Conservation (phyloP, 805 yeast genomes). For the Myxozyma neglecta region DNA sequence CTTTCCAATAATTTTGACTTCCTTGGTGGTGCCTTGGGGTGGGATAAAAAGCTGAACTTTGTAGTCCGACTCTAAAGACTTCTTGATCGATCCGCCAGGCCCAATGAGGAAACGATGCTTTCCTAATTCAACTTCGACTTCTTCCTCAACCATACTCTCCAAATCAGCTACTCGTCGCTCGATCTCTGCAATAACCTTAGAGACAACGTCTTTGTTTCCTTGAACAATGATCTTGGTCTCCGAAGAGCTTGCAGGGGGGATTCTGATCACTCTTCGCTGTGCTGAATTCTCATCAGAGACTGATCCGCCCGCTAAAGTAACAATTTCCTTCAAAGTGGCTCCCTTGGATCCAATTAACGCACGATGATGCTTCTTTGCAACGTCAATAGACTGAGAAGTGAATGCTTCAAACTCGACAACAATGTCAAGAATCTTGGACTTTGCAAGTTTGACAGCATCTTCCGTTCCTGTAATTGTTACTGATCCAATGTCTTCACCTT, state of each 20-base stretch:
- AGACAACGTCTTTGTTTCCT: conserved; percentile 77
- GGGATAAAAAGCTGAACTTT: conserved; percentile 66
- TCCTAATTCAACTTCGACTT: conserved; percentile 55
- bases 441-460: conserved; percentile 71
- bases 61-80: conserved; percentile 57
- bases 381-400: conserved; percentile 57
- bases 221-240: conserved; percentile 54
- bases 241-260: conserved; percentile 66
- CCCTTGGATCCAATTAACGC: conserved; percentile 79
- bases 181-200: conserved; percentile 59
- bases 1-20: conserved; percentile 19
- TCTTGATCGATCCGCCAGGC: conserved; percentile 68
- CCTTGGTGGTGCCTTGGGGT: conserved; percentile 19
- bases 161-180: conserved; percentile 49
- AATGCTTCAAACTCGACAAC: conserved; percentile 65
- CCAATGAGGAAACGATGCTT: conserved; percentile 69
- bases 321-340: conserved; percentile 67
- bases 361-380: conserved; percentile 73
- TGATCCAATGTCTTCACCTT: conserved; percentile 47
- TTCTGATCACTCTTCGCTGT: conserved; percentile 55
- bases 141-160: conserved; percentile 50
- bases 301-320: conserved; percentile 71
- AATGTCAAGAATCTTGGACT: conserved; percentile 58
- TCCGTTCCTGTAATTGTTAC: conserved; percentile 77
- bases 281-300: conserved; percentile 48